Evolutionary conservation across 2,329 filamentous ascomycete genomes (phyloP).

Genomic region (Curvularia spicifera): DNA sequence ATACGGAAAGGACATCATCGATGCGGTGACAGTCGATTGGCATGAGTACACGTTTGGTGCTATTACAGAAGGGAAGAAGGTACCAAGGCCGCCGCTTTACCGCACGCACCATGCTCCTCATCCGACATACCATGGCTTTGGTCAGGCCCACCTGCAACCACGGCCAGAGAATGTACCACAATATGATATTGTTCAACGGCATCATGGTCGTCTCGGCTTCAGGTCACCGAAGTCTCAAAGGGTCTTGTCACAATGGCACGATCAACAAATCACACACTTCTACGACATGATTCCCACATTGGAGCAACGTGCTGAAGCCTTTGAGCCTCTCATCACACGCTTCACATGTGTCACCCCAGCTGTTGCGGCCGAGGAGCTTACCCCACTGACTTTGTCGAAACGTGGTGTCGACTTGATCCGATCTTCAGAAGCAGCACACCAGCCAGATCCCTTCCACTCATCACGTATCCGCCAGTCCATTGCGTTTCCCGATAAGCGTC

Average conservation of each 20-base stretch:
- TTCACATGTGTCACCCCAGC: conserved; percentile 93
- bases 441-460: conserved; percentile 86
- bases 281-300: conserved; percentile 75
- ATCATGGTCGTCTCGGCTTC: conserved; percentile 41
- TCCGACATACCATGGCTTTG: conserved; percentile 25
- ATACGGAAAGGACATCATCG: conserved; percentile 80
- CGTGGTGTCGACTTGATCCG: conserved; percentile 63
- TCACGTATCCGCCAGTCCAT: conserved; percentile 91
- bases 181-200: conserved; percentile 53
- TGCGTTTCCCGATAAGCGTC: conserved; percentile 92
- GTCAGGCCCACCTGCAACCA: conserved; percentile 33
- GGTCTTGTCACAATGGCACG: conserved; percentile 68
- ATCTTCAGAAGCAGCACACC: conserved; percentile 62
- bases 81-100: conserved; percentile 20
- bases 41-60: conserved; percentile 43
- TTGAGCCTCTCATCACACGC: conserved; percentile 79
- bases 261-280: conserved; percentile 70
- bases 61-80: conserved; percentile 50
- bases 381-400: conserved; percentile 66
- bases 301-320: conserved; percentile 71
- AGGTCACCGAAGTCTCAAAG: conserved; percentile 35
- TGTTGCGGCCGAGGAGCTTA: conserved; percentile 80
- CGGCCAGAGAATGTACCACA: conserved; percentile 17
- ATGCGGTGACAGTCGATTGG: conserved; percentile 69
- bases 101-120: conserved; percentile 16